A percentile compares a stretch with the other conserved stretches of the same genome.
Evolutionary conservation across 1,139 yeast species (phyloP).

Genomic region (Magnusiomyces paraingens): DNA sequence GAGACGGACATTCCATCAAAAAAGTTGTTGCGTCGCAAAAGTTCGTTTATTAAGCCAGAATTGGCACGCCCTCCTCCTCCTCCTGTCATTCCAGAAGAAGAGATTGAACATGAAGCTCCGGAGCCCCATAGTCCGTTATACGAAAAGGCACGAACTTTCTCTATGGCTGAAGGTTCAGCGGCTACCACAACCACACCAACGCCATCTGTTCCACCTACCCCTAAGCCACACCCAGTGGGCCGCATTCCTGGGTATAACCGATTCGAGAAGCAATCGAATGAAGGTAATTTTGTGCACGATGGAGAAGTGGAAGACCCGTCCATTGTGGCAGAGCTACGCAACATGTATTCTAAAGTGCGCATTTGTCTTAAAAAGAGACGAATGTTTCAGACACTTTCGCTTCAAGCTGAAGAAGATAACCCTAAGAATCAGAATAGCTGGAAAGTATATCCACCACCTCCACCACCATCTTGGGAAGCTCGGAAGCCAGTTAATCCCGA

Average conservation of each 20-base stretch:
- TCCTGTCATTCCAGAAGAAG: slow-evolving; percentile 13
- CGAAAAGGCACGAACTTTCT: no score
- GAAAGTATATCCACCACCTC: slow-evolving; percentile 89
- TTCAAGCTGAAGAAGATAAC: slow-evolving; percentile 68
- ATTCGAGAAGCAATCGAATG: slow-evolving; percentile 23
- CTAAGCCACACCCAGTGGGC: not conserved
- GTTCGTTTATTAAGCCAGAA: slow-evolving; percentile 19
- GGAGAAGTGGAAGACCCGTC: slow-evolving; percentile 49
- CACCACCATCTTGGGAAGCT: slow-evolving; percentile 77
- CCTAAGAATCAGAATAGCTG: slow-evolving; percentile 73
- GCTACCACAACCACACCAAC: no score
- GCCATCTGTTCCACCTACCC: no score
- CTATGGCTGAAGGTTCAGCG: no score
- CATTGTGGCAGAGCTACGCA: slow-evolving; percentile 60
- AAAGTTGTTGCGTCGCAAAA: slow-evolving; percentile 2
- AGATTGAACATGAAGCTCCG: not conserved
- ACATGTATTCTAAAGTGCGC: slow-evolving; percentile 63
- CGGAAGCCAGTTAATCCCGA: slow-evolving; percentile 37
- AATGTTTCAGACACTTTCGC: slow-evolving; percentile 63
- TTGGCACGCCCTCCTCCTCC: slow-evolving; percentile 27
- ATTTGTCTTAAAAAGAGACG: slow-evolving; percentile 69
- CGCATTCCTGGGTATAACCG: slow-evolving; percentile 6
- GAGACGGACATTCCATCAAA: not conserved
- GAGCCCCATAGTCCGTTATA: not conserved
- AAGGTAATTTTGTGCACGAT: slow-evolving; percentile 25